phyloP scores from a whole-genome alignment of 1,139 yeast species.

The Geotrichum restrictum region DNA sequence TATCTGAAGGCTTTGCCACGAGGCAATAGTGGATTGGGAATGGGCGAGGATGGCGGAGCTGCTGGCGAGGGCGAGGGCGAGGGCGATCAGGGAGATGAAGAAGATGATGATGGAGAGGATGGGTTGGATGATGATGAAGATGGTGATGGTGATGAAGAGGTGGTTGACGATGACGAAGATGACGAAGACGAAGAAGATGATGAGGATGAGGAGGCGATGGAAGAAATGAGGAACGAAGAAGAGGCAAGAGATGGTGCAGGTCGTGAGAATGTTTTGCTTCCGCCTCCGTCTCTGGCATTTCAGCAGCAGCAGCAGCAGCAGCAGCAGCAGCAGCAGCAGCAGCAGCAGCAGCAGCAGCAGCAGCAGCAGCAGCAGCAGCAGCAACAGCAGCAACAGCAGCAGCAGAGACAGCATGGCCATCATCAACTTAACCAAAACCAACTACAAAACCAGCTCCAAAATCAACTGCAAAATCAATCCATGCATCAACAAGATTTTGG shows the following conservation, averaged over 20 bases:
- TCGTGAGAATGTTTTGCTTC: not conserved
- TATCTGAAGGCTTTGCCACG: constrained; percentile 42
- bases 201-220: not conserved
- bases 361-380: not conserved
- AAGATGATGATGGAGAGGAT: no score
- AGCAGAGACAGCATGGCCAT: no score
- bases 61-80: no score
- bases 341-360: not conserved
- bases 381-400: not conserved
- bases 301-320: not conserved
- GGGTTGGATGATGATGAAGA: not conserved
- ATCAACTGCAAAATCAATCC: no score
- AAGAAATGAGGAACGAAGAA: not conserved
- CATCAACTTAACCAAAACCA: no score
- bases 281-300: not conserved
- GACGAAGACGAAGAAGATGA: not conserved
- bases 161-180: not conserved
- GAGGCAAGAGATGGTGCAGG: not conserved
- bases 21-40: not conserved
- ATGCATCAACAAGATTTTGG: no score
- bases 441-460: no score
- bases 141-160: not conserved
- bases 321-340: not conserved
- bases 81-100: not conserved
- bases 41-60: no score